A percentile compares a stretch with the other conserved stretches of the same genome.
phyloP scores from a whole-genome alignment of 129 eudicot species.

The Tanacetum coccineum region DNA sequence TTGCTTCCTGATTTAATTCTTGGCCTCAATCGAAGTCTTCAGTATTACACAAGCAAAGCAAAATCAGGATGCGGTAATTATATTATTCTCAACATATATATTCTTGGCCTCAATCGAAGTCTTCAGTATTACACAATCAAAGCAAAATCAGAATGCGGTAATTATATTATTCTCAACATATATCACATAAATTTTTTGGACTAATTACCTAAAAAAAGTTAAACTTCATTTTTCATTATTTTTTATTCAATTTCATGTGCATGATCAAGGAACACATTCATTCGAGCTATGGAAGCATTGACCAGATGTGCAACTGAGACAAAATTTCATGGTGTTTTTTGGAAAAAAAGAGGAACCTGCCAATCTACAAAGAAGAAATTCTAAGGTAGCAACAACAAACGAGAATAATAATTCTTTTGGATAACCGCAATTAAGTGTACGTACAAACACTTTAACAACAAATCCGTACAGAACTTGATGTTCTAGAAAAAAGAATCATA shows the following conservation, averaged over 20 bases:
- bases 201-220: too few species aligned
- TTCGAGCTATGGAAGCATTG: slow-evolving; percentile 89
- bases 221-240: background rate
- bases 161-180: slow-evolving; percentile 13
- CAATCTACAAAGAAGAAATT: too few species aligned
- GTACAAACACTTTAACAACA: slow-evolving; percentile 77
- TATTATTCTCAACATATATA: too few species aligned
- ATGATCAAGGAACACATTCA: slow-evolving; percentile 78
- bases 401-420: slow-evolving; percentile 50
- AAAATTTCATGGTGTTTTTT: too few species aligned
- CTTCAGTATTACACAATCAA: slow-evolving; percentile 77
- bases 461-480: slow-evolving; percentile 69
- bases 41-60: too few species aligned
- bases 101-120: slow-evolving; percentile 85
- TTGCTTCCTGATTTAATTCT: too few species aligned
- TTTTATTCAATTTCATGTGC: slow-evolving; percentile 20
- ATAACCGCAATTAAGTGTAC: slow-evolving; percentile 69
- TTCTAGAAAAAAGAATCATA: slow-evolving; percentile 73
- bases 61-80: too few species aligned
- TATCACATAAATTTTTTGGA: background rate
- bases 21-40: too few species aligned
- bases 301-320: slow-evolving; percentile 76
- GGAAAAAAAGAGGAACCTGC: too few species aligned
- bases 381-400: slow-evolving; percentile 69
- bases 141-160: slow-evolving; percentile 96